phyloP scores from a whole-genome alignment of 2,329 filamentous ascomycete species.

The Metarhizium anisopliae region DNA sequence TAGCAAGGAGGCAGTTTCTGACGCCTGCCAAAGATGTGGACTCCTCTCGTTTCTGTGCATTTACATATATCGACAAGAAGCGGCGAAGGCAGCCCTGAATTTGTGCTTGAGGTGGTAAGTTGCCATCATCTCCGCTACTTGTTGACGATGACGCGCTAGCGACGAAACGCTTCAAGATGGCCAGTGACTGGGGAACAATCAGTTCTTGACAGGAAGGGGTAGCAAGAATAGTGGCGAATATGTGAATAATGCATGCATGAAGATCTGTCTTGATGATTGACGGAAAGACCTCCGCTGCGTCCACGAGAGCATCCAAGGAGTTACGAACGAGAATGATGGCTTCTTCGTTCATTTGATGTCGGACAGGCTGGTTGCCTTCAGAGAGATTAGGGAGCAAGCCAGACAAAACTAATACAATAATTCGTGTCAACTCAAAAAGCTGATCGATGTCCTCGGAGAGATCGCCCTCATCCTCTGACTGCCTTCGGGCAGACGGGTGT shows the following conservation, averaged over 20 bases:
- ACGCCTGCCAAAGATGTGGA: conserved; percentile 78
- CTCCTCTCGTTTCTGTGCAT: conserved; percentile 64
- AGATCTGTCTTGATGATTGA: conserved; percentile 93
- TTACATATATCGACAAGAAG: conserved; percentile 70
- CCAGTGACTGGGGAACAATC: conserved; percentile 81
- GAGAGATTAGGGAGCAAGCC: conserved; percentile 77
- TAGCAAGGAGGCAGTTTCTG: conserved; percentile 83
- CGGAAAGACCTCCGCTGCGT: conserved; percentile 92
- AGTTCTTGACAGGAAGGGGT: conserved; percentile 76
- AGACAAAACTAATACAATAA: conserved; percentile 87
- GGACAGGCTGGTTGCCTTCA: conserved; percentile 54
- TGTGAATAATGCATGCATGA: conserved; percentile 93
- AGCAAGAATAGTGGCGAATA: conserved; percentile 86
- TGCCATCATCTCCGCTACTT: conserved; percentile 25
- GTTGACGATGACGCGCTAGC: conserved; percentile 55
- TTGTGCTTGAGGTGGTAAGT: conserved; percentile 53
- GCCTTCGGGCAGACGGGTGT: conserved; percentile 72
- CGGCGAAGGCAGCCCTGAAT: conserved; percentile 74
- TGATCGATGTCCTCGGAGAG: conserved; percentile 97
- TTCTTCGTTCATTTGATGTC: conserved; percentile 79
- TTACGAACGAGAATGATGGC: conserved; percentile 71
- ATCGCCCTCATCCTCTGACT: conserved; percentile 55
- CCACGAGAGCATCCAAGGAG: conserved; percentile 79
- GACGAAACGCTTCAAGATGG: conserved; percentile 87
- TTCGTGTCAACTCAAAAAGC: conserved; percentile 90